Conservation (phyloP, 2,329 filamentous ascomycete genomes). For the Colletotrichum chlorophyti region DNA sequence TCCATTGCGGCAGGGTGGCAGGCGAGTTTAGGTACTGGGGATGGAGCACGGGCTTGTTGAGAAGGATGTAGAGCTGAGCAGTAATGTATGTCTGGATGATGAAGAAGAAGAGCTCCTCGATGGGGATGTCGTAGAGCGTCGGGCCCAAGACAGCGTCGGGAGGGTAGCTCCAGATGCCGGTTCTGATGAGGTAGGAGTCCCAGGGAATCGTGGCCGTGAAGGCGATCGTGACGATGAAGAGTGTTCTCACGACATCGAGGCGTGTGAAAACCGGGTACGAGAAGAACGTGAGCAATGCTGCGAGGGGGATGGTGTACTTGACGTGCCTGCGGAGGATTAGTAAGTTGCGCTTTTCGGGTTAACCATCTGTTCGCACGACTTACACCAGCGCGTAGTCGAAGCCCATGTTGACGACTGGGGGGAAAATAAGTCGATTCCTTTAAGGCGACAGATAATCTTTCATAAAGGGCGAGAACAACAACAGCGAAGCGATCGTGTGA, state of each 20-base stretch:
- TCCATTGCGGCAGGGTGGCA: conserved; percentile 33
- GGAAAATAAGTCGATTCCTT: no score
- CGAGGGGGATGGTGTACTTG: conserved; percentile 72
- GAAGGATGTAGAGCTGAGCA: conserved; percentile 69
- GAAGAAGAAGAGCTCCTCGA: conserved; percentile 81
- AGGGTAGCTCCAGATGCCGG: conserved; percentile 75
- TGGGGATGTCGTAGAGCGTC: conserved; percentile 68
- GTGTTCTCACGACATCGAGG: conserved; percentile 68
- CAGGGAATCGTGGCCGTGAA: conserved; percentile 75
- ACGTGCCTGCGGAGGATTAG: conserved; percentile 55
- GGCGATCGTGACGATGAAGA: conserved; percentile 67
- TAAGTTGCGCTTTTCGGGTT: not conserved
- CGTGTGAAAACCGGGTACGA: conserved; percentile 67
- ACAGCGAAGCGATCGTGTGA: no score
- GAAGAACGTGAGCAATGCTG: conserved; percentile 62
- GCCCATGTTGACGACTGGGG: conserved; percentile 61
- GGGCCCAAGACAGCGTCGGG: conserved; percentile 67
- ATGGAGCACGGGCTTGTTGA: conserved; percentile 69
- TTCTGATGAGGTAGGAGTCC: conserved; percentile 77
- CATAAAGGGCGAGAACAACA: not conserved
- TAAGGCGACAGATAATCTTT: no score
- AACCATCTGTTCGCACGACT: conserved; percentile 35
- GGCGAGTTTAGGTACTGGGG: conserved; percentile 47
- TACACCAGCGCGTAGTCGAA: conserved; percentile 70
- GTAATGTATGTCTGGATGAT: conserved; percentile 79